Percentiles rank a stretch among this genome's conserved stretches.
These are phyloP conservation scores for Myriosclerotinia duriaeana DNA, from an alignment of 2,329 filamentous ascomycete species.

Conservation along the genomic window DNA sequence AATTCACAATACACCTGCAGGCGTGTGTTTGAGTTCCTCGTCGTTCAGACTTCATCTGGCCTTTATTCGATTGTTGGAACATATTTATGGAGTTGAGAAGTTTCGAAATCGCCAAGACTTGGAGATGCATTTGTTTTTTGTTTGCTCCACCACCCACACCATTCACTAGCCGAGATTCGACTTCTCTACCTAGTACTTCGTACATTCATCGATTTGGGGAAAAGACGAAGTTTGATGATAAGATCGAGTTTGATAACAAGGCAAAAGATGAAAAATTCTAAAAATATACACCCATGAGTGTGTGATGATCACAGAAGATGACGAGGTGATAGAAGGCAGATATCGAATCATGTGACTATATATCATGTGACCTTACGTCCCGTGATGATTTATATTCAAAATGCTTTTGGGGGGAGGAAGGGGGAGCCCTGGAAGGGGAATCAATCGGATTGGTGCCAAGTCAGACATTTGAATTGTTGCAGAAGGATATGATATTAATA, in stretches of 20 bases:
- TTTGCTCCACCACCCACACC: too few relatives aligned
- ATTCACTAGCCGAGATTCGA: background rate
- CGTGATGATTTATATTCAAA: too few relatives aligned
- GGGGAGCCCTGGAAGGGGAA: too few relatives aligned
- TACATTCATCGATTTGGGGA: background rate
- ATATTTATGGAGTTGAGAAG: background rate
- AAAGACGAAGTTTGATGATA: background rate
- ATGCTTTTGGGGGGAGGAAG: too few relatives aligned
- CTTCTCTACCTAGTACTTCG: background rate
- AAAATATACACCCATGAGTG: background rate
- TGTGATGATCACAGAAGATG: slow-evolving; percentile 7
- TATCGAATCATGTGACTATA: background rate
- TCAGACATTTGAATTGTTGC: too few relatives aligned
- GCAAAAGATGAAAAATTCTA: slow-evolving; percentile 5
- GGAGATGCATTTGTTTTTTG: too few relatives aligned
- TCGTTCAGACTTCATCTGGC: background rate
- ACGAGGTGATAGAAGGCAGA: background rate
- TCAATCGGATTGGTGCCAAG: too few relatives aligned
- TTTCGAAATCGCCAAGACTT: slow-evolving; percentile 2
- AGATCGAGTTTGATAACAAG: background rate
- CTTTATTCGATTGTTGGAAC: background rate
- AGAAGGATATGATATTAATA: too few relatives aligned
- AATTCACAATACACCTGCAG: background rate
- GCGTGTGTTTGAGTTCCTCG: background rate
- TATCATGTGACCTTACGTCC: too few relatives aligned